Evolutionary conservation across 23 red algal genomes (phyloP), one percentile per base, ranked within the genome.

Genomic region (Cyanidiococcus yangmingshanensis): DNA sequence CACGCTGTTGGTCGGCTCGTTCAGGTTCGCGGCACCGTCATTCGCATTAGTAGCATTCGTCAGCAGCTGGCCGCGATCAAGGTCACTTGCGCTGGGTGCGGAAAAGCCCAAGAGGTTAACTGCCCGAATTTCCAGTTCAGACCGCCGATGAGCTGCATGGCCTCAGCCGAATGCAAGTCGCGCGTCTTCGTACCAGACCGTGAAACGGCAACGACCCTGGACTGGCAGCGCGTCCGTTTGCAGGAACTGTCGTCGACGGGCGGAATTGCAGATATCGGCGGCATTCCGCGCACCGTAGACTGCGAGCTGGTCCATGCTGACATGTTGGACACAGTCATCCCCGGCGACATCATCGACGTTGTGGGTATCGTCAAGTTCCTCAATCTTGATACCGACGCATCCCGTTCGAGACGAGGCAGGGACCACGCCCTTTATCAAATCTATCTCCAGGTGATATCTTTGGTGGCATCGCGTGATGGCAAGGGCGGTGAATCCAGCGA

Each of bases 391-490:
- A 50, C 77, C 15, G 77, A 71, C 40, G 77, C 41, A 0, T 15
- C 31, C 30, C 26, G 27, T 2, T 31, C 50, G 37, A 40, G 74
- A 33, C 38, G 57, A 12, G 59, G 82, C 33, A 77, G 80, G 50
- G 78, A 85, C 31, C 87, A 95, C 50, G 85, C 81, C 41, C 77
- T 98, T 50, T 92, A 87, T 41, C 80, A 91, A 54, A 80, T 98
- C 50, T 98, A 92, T 75, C 58, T 98, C n/a, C 87, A 98, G 80
- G 94, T 88, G 15, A 98, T 91, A 74, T 91, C 89, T 2, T 57
- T 86, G 17, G 25, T 57, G 31, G 79, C 85, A 0, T 40, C 59
- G 32, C 82, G 77, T 12, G 63, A 71, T 7, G n/a, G 3, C n/a
- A 25, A 71, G 32, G 21, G 7, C 3, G 63, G 63, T 29, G n/a